These are phyloP conservation scores for Camelina neglecta DNA, from an alignment of 345 rosid genomes.

Conservation along the genomic window DNA sequence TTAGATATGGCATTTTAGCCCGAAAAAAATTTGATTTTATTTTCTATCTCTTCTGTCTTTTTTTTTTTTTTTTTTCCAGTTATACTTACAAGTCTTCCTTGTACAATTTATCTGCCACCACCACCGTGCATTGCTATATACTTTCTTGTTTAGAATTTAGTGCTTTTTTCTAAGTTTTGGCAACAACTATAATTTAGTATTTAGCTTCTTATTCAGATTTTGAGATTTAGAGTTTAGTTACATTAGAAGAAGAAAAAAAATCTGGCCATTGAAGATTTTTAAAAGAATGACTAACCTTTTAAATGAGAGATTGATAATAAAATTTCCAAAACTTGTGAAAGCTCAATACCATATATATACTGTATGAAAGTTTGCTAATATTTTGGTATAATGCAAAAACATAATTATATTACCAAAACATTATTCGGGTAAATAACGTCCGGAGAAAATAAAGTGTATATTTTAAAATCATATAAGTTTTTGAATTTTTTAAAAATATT, in stretches of 20 bases:
- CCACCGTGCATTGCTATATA: no score
- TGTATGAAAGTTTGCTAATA: background rate
- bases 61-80: background rate
- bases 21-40: background rate
- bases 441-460: background rate
- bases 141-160: no score
- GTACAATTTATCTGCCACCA: background rate
- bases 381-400: background rate
- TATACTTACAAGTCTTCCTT: background rate
- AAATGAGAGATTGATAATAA: no score
- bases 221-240: no score
- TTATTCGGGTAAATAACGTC: background rate
- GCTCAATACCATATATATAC: background rate
- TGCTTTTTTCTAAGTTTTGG: no score
- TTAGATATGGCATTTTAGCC: background rate
- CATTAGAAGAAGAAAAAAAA: no score
- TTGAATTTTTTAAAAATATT: no score
- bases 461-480: no score
- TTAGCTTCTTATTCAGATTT: no score
- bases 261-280: no score
- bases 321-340: background rate
- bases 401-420: background rate
- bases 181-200: no score
- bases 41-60: background rate
- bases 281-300: no score